Base-by-base conservation (phyloP, 768 basidiomycete species). In the Cytidiella melzeri region DNA sequence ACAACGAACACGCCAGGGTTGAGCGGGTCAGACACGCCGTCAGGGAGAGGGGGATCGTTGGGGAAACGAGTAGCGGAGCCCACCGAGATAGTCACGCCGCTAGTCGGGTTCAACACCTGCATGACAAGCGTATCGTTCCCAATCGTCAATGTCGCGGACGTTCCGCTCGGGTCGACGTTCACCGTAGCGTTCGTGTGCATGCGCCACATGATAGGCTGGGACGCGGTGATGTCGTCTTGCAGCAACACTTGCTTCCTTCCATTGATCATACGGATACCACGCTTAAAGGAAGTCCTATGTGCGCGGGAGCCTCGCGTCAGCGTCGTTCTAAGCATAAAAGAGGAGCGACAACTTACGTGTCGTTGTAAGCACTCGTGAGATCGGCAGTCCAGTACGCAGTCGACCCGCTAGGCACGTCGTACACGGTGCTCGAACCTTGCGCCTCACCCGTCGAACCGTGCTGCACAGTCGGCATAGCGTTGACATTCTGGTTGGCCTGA, bases 111-210 rank as follows among this genome's bases (percentile, higher is more conserved):
- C 50, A 91, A 62, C 21, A 97, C 77, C 36, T 73, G 62, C 53
- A 92, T 78, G 46, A 70, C 62, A 70, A 91, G 67, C 37, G 76
- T 84, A 65, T 89, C 68, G 25, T 77, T 82, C 39, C 76, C 87
- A 44, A 94, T 77, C 5, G 67, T 70, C 53, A 99, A 71, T 3
- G 84, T 90, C 1, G 92, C 95, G 1, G 83, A 77, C 3, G 76
- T 78, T 26, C 84, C 82, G 46, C 64, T 67, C 46, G 68, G 60
- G 48, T 64, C 58, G 30, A 91, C 65, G n/a, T 73, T 64, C 20
- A 81, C 56, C 3, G 92, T 91, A 10, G 95, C 94, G 67, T 98
- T 98, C 49, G 95, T 97, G 67, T 98, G 93, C 76, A 90, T 88
- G 41, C 92, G 83, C 95, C 95, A 96, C 70, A 84, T 78, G 41